Percentiles rank a stretch among this genome's conserved stretches.
These are phyloP conservation scores for Perkinsus olseni DNA, from an alignment of 169 alveolate genomes.

Conservation along the genomic window DNA sequence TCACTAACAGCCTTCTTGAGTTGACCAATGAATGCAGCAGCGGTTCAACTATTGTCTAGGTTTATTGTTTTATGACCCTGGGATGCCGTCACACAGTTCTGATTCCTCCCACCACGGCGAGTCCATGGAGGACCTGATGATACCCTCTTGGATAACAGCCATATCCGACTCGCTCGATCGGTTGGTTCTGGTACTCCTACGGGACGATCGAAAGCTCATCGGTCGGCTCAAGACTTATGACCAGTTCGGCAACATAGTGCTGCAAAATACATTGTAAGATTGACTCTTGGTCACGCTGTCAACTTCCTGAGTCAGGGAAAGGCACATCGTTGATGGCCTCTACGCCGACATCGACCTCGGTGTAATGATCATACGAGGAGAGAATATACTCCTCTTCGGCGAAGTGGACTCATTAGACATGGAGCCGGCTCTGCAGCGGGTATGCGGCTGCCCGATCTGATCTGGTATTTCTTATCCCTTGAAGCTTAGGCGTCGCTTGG, in stretches of 20 bases:
- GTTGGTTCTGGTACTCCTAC: conserved; percentile 26
- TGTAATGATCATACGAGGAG: conserved; percentile 36
- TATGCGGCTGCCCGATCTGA: not conserved
- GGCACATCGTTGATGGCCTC: conserved; percentile 13
- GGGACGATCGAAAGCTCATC: conserved; percentile 34
- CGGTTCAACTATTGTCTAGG: no score
- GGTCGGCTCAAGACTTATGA: conserved; percentile 34
- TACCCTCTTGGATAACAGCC: conserved; percentile 33
- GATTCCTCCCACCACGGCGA: not conserved
- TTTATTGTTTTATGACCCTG: no score
- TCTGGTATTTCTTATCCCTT: not conserved
- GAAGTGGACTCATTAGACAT: conserved; percentile 26
- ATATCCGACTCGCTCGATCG: conserved; percentile 36
- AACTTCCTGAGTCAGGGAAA: not conserved
- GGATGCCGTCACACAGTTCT: not conserved
- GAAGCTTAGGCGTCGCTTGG: conserved; percentile 15
- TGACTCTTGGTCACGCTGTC: not conserved
- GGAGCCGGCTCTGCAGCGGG: conserved; percentile 6
- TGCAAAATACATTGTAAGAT: conserved; percentile 13
- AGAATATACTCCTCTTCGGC: conserved; percentile 35
- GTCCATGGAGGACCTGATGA: not conserved
- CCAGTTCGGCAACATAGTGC: conserved; percentile 37
- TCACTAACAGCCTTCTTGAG: not conserved
- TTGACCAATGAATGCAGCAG: no score
- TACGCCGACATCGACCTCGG: conserved; percentile 31